phyloP scores from a whole-genome alignment of 768 basidiomycete genomes.

The Russula sp. region DNA sequence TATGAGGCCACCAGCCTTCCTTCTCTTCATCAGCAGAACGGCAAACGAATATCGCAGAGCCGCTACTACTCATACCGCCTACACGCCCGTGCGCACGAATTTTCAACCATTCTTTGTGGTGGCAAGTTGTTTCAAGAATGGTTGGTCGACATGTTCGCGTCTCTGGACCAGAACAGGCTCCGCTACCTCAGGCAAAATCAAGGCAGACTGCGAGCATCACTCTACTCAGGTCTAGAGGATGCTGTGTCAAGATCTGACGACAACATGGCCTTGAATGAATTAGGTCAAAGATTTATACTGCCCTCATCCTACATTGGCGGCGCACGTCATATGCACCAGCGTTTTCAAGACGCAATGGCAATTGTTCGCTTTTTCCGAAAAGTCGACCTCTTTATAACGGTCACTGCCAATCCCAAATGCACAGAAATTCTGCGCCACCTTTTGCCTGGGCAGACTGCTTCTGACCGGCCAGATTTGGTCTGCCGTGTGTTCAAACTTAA shows the following conservation, averaged over 20 bases:
- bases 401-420: neutral
- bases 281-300: constrained; percentile 33
- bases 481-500: constrained; percentile 40
- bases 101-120: too few species aligned
- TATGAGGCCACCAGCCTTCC: too few species aligned
- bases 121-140: too few species aligned
- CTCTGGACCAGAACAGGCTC: too few species aligned
- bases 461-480: constrained; percentile 43
- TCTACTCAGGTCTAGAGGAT: neutral
- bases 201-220: too few species aligned
- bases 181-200: too few species aligned
- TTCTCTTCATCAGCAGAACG: too few species aligned
- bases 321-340: constrained; percentile 37
- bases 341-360: constrained; percentile 41
- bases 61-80: too few species aligned
- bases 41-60: too few species aligned
- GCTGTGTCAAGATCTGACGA: neutral
- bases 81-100: too few species aligned
- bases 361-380: constrained; percentile 32
- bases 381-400: constrained; percentile 35
- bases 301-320: constrained; percentile 38
- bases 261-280: constrained; percentile 27
- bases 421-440: neutral
- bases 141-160: too few species aligned
- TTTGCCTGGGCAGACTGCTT: constrained; percentile 26